phyloP scores from a whole-genome alignment of 1,284 basidiomycete species.

The Ceratobasidium sp. region DNA sequence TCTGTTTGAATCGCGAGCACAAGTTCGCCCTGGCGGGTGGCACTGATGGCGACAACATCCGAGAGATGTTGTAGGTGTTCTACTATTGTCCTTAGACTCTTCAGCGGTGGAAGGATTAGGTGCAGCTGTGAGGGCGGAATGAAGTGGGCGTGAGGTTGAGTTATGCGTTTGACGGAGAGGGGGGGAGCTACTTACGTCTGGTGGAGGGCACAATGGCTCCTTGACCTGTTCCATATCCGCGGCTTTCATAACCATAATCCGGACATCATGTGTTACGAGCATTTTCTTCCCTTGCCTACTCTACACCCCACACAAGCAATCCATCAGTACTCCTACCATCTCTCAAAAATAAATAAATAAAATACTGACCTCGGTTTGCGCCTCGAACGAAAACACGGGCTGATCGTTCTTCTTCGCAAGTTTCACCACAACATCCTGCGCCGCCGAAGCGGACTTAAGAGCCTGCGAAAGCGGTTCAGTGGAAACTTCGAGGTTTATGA shows the following conservation, averaged over 20 bases:
- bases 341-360: constrained; percentile 50
- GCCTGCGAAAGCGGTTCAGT: constrained; percentile 83
- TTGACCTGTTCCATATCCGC: constrained; percentile 77
- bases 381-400: constrained; percentile 79
- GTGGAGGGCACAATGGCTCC: constrained; percentile 90
- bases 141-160: constrained; percentile 52
- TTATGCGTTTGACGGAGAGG: constrained; percentile 25
- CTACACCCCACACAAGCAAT: constrained; percentile 52
- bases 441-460: constrained; percentile 73
- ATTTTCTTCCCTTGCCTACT: constrained; percentile 57
- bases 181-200: constrained; percentile 76
- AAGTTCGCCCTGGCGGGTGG: constrained; percentile 74
- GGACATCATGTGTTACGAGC: constrained; percentile 77
- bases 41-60: constrained; percentile 78
- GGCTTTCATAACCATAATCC: constrained; percentile 81
- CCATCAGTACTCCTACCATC: constrained; percentile 62
- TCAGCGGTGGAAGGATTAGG: constrained; percentile 82
- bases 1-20: constrained; percentile 78
- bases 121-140: constrained; percentile 81
- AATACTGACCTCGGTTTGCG: constrained; percentile 64
- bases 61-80: constrained; percentile 82
- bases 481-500: constrained; percentile 79
- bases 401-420: constrained; percentile 85
- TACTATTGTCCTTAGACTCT: constrained; percentile 82
- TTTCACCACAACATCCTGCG: constrained; percentile 82